A percentile compares a stretch with the other conserved stretches of the same genome.
These are phyloP conservation scores for Fusarium sterilihyphosum DNA, from an alignment of 2,329 filamentous ascomycete genomes.

Conservation along the genomic window DNA sequence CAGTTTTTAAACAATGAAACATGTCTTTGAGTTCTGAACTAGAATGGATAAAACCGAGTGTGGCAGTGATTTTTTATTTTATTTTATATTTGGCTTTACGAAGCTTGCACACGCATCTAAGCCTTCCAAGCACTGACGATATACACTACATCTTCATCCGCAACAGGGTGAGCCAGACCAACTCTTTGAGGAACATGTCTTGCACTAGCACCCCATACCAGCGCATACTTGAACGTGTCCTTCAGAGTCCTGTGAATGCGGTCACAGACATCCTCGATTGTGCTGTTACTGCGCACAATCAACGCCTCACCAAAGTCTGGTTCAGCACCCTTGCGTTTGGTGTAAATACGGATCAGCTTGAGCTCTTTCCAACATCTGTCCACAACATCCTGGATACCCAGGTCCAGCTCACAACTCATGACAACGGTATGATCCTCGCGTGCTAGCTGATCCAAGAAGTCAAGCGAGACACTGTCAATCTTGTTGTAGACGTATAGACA, in stretches of 20 bases:
- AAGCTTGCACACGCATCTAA: conserved; percentile 45
- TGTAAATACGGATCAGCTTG: conserved; percentile 90
- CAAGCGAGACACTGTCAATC: conserved; percentile 92
- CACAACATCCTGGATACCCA: conserved; percentile 92
- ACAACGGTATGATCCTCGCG: conserved; percentile 94
- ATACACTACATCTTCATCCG: conserved; percentile 75
- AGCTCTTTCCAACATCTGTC: conserved; percentile 96
- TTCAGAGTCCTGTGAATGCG: conserved; percentile 92
- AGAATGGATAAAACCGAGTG: neutral
- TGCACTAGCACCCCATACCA: conserved; percentile 97
- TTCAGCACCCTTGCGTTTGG: conserved; percentile 92
- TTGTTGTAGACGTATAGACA: conserved; percentile 99
- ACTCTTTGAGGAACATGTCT: conserved; percentile 94
- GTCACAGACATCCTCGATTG: conserved; percentile 97
- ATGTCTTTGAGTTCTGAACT: neutral
- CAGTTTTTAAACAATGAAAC: conserved; percentile 35
- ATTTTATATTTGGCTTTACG: conserved; percentile 3
- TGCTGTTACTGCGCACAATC: conserved; percentile 88
- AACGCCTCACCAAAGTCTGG: conserved; percentile 91
- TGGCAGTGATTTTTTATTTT: neutral
- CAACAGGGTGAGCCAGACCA: conserved; percentile 82
- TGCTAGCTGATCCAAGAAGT: conserved; percentile 91
- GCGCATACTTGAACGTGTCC: conserved; percentile 98
- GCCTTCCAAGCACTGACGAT: conserved; percentile 73
- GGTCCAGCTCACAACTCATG: conserved; percentile 96